phyloP scores from a whole-genome alignment of 2,329 filamentous ascomycete species.

The Aureobasidium leucospermi region DNA sequence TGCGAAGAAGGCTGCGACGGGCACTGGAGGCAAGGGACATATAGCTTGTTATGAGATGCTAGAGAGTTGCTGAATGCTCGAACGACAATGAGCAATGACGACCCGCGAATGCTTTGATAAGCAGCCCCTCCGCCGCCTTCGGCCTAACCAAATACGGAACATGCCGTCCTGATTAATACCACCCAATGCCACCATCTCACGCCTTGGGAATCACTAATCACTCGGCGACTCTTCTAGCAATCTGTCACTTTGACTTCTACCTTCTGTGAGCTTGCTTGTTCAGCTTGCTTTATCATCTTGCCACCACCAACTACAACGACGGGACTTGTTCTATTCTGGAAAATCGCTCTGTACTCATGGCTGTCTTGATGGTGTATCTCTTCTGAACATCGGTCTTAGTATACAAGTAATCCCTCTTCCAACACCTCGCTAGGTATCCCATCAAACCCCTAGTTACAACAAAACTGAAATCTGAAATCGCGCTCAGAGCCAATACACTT shows the following conservation, averaged over 20 bases:
- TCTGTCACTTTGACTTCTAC: neutral
- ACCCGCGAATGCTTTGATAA: neutral
- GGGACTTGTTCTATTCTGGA: neutral
- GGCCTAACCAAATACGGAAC: neutral
- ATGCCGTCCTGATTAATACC: neutral
- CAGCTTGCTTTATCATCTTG: neutral
- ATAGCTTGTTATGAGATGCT: neutral
- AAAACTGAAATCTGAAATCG: neutral
- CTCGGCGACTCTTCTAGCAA: neutral
- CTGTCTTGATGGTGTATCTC: neutral
- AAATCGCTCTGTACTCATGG: neutral
- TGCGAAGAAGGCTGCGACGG: slow-evolving; percentile 13
- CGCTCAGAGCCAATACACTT: neutral
- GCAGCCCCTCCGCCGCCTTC: slow-evolving; percentile 5
- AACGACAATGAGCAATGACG: neutral
- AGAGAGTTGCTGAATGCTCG: neutral
- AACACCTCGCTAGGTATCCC: neutral
- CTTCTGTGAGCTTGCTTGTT: neutral
- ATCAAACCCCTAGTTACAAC: neutral
- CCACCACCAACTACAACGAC: neutral
- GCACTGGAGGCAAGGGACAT: slow-evolving; percentile 11
- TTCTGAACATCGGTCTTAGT: neutral
- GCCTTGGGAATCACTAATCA: neutral
- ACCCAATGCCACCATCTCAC: neutral
- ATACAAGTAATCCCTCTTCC: neutral